Evolutionary conservation across 345 rosid species (phyloP).

Genomic region (Lepidium aucheri): DNA sequence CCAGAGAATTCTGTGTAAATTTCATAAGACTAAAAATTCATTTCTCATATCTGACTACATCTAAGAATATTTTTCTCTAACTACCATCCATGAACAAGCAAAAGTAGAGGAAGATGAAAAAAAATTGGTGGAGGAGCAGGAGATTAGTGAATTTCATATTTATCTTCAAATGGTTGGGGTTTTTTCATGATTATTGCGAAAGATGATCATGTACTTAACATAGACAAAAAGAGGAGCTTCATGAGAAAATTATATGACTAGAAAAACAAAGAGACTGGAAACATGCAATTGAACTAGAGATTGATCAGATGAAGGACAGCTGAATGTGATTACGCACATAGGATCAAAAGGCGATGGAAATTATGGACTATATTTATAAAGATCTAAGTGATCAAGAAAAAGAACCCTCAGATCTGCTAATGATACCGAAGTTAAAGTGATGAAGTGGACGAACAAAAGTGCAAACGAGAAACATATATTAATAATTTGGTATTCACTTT

Average conservation of each 20-base stretch:
- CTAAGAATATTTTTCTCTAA: too few species aligned
- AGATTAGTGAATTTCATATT: conserved; percentile 34
- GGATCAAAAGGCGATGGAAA: conserved; percentile 62
- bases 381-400: conserved; percentile 59
- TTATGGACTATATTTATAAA: conserved; percentile 40
- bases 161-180: background rate
- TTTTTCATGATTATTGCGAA: background rate
- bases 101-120: conserved; percentile 68
- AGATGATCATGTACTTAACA: conserved; percentile 15
- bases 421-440: too few species aligned
- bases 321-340: conserved; percentile 78
- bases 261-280: conserved; percentile 73
- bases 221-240: conserved; percentile 80
- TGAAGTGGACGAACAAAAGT: too few species aligned
- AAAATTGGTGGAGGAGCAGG: conserved; percentile 77
- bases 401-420: conserved; percentile 24
- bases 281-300: conserved; percentile 78
- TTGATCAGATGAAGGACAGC: conserved; percentile 56
- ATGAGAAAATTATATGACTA: conserved; percentile 59
- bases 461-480: too few species aligned
- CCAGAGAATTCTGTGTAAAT: too few species aligned
- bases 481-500: too few species aligned
- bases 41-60: too few species aligned
- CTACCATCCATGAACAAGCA: too few species aligned
- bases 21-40: too few species aligned